Base-by-base conservation (phyloP, 768 basidiomycete genomes). In the Asterophora parasitica region DNA sequence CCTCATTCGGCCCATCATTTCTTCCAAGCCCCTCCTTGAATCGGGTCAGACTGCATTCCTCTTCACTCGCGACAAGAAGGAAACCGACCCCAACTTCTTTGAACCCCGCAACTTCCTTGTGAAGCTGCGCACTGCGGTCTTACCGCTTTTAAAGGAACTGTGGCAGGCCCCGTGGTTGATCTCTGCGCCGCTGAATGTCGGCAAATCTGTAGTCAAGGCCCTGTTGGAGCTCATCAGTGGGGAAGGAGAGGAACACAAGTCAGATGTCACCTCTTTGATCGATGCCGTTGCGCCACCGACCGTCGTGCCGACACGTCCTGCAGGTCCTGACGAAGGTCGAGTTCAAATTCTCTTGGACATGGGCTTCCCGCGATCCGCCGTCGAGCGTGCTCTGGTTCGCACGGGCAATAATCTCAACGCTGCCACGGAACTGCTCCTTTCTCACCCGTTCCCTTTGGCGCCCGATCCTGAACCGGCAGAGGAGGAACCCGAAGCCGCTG, bases 301-400 rank as follows among this genome's bases (percentile, higher is more conserved):
- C 17, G 57, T 66, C 30, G 57, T 55, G 19, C 53, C 64, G 33
- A 59, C 67, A 16, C 70, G 66, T 17, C 63, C 62, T 51, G 66
- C 73, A 50, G 81, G 75, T 10, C 79, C 86, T 0, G 88, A 92
- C 61, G 91, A 93, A 62, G 75, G 74, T 38, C 80, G 85, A 30
- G 81, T 97, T 44, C 78, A 80, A 42, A 87, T 92, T 58, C 73
- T 98, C 46, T 85, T 81, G 8, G 96, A 98, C 58, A 98, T 99
- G 96, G 96, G 96, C 38, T 99, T 98, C 72, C 82, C 87, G 30
- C 82, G 92, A n/a, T 77, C 81, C 34, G 89, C 90, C 10, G 91
- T 85, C 1, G 88, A 89, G 60, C 78, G 84, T 44, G 95, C 95
- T 4, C 72, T 99, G 32, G 65, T 76, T 15, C 88, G 94, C 9